phyloP scores from a whole-genome alignment of 2,329 filamentous ascomycete genomes.

The Bipolaris cookei region DNA sequence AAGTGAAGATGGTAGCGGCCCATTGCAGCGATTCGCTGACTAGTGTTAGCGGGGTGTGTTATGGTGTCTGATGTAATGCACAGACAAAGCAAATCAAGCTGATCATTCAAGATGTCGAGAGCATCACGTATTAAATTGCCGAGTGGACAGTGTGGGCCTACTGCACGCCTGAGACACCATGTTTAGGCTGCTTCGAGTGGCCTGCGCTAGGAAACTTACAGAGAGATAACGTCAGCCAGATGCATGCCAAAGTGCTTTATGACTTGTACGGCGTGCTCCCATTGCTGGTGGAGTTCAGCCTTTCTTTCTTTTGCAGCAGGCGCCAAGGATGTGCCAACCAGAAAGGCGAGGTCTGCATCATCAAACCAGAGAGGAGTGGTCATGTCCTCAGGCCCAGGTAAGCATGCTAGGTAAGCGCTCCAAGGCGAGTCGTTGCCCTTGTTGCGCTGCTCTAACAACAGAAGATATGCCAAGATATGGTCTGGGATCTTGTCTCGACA shows the following conservation, averaged over 20 bases:
- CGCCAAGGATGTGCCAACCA: slow-evolving; percentile 46
- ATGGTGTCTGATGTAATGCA: slow-evolving; percentile 1
- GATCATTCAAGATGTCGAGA: not conserved
- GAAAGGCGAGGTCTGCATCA: slow-evolving; percentile 42
- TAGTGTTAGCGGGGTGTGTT: slow-evolving; percentile 22
- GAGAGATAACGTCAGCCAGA: slow-evolving; percentile 24
- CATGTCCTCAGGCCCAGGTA: slow-evolving; percentile 42
- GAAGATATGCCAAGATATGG: slow-evolving; percentile 44
- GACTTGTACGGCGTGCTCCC: slow-evolving; percentile 29
- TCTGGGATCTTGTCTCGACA: slow-evolving; percentile 39
- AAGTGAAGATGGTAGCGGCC: slow-evolving; percentile 60
- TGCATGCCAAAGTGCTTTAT: slow-evolving; percentile 25
- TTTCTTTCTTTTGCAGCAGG: slow-evolving; percentile 33
- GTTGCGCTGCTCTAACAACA: slow-evolving; percentile 46
- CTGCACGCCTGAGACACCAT: not conserved
- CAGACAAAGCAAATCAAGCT: not conserved
- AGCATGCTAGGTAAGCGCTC: slow-evolving; percentile 45
- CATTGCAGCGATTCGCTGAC: slow-evolving; percentile 56
- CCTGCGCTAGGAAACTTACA: slow-evolving; percentile 31
- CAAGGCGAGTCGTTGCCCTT: slow-evolving; percentile 40
- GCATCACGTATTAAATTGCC: slow-evolving; percentile 1
- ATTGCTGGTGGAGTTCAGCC: slow-evolving; percentile 31
- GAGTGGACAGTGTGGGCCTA: not conserved
- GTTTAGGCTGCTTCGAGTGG: not conserved
- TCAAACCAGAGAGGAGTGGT: slow-evolving; percentile 49